Percentiles rank a stretch among this genome's conserved stretches.
Conservation (phyloP, 352 stramenopile species). For the Phytophthora parvispora region DNA sequence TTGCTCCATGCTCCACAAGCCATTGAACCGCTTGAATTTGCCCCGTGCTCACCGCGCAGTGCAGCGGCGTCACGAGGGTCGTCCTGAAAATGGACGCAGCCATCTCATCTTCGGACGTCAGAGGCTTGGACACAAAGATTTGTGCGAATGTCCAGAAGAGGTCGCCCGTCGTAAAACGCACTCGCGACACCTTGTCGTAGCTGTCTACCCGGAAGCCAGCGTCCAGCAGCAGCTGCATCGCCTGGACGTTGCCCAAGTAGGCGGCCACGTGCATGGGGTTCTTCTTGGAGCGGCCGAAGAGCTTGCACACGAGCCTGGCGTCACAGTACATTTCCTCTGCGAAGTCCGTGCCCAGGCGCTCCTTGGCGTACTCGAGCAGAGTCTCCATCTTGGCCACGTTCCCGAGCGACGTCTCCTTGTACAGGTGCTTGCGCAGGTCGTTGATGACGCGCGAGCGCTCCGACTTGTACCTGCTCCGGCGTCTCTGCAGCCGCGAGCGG, state of each 20-base stretch:
- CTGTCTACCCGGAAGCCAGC: constrained; percentile 72
- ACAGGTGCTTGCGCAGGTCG: constrained; percentile 80
- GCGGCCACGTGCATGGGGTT: constrained; percentile 85
- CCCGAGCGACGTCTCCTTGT: constrained; percentile 72
- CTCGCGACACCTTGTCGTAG: constrained; percentile 78
- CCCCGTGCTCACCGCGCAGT: constrained; percentile 72
- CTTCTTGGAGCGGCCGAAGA: constrained; percentile 82
- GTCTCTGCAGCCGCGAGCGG: constrained; percentile 52
- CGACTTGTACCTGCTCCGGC: constrained; percentile 46
- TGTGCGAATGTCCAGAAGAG: constrained; percentile 84
- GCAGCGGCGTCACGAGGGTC: constrained; percentile 75
- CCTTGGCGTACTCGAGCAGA: constrained; percentile 58
- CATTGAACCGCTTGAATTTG: constrained; percentile 66
- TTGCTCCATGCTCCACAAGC: constrained; percentile 61
- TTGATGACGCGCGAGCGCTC: constrained; percentile 54
- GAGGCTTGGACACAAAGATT: constrained; percentile 64
- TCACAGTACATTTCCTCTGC: constrained; percentile 70
- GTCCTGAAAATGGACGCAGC: constrained; percentile 74
- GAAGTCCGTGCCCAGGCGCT: constrained; percentile 65
- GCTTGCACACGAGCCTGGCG: constrained; percentile 54
- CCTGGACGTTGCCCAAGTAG: constrained; percentile 72
- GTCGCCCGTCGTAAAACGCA: constrained; percentile 83
- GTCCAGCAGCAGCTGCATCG: constrained; percentile 59
- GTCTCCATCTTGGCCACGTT: constrained; percentile 71
- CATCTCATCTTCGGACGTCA: constrained; percentile 55